Conservation (phyloP, 768 basidiomycete species). For the Rhodotorula taiwanensis region DNA sequence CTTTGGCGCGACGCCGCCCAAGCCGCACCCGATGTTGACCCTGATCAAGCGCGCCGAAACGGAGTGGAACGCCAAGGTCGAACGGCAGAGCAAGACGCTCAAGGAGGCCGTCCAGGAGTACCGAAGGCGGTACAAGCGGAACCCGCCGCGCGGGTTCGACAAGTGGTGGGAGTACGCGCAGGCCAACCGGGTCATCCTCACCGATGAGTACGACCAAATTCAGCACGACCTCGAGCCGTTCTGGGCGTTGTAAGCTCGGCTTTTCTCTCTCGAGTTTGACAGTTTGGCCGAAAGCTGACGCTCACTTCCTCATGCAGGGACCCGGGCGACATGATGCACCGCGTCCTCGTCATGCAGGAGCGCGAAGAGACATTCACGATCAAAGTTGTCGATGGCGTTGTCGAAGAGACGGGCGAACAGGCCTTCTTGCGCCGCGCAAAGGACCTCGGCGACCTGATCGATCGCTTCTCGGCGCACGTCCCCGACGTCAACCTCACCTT, state of each 20-base stretch:
- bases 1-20: constrained; percentile 8
- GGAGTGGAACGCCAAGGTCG: constrained; percentile 61
- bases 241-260: constrained; percentile 59
- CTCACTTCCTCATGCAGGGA: constrained; percentile 21
- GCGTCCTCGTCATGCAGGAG: constrained; percentile 38
- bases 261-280: neutral
- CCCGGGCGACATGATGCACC: constrained; percentile 37
- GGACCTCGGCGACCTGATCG: constrained; percentile 38
- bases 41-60: constrained; percentile 77
- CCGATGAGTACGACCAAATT: constrained; percentile 66
- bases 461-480: constrained; percentile 30
- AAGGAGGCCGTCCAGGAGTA: constrained; percentile 75
- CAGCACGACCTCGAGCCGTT: constrained; percentile 69
- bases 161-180: constrained; percentile 72
- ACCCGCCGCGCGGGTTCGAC: constrained; percentile 86
- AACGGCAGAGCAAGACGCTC: constrained; percentile 71
- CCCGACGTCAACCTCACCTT: constrained; percentile 40
- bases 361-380: constrained; percentile 41
- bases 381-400: constrained; percentile 30
- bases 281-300: neutral
- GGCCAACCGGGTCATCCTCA: constrained; percentile 64
- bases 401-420: constrained; percentile 31
- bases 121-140: constrained; percentile 62
- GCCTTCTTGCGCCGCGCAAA: constrained; percentile 36
- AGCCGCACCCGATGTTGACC: constrained; percentile 68